phyloP scores from a whole-genome alignment of 345 rosid genomes.

The Boechera divaricarpa region DNA sequence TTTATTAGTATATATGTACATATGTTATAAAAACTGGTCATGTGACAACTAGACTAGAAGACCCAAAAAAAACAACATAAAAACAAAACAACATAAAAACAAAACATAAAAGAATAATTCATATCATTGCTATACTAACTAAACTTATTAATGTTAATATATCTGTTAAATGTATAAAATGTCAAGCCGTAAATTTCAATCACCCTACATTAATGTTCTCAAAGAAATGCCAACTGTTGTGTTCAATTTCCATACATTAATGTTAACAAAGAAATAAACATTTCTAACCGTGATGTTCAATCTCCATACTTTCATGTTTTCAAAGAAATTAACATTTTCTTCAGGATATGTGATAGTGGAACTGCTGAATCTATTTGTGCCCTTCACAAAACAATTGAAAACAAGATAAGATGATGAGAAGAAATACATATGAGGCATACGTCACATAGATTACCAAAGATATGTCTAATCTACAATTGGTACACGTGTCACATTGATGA shows the following conservation, averaged over 20 bases:
- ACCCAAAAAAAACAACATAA: too few relatives aligned
- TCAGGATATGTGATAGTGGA: slow-evolving; percentile 11
- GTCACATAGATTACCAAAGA: slow-evolving; percentile 18
- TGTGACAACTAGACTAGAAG: too few relatives aligned
- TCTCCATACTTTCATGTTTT: slow-evolving; percentile 9
- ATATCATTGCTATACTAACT: too few relatives aligned
- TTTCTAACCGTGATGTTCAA: background rate
- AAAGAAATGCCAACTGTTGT: background rate
- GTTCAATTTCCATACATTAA: slow-evolving; percentile 12
- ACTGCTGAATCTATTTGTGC: background rate
- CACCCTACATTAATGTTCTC: slow-evolving; percentile 16
- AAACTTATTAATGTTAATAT: too few relatives aligned
- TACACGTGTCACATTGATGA: slow-evolving; percentile 29
- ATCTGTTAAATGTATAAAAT: too few relatives aligned
- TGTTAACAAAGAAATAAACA: background rate
- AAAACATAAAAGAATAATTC: too few relatives aligned
- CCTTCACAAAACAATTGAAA: slow-evolving; percentile 23
- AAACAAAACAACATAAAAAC: too few relatives aligned
- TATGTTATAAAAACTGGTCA: too few relatives aligned
- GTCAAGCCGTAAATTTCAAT: background rate
- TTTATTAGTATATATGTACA: too few relatives aligned
- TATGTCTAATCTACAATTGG: background rate
- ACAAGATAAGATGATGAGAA: slow-evolving; percentile 26
- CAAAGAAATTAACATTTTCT: background rate
- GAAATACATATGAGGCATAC: slow-evolving; percentile 7